phyloP scores from a whole-genome alignment of 345 rosid species.

The Noccaea caerulescens region DNA sequence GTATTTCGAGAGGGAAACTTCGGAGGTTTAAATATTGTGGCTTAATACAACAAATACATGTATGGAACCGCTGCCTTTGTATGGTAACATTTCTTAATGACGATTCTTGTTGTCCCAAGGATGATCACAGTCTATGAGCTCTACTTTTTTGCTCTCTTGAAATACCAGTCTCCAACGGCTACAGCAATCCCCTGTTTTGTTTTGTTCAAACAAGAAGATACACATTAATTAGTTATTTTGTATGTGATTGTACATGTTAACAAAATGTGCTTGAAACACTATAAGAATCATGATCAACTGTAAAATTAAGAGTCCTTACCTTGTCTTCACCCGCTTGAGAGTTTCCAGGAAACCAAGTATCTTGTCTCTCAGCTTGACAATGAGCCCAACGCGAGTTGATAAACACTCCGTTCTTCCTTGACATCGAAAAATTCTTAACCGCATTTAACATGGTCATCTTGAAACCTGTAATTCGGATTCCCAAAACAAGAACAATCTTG shows the following conservation, averaged over 20 bases:
- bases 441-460: slow-evolving; percentile 35
- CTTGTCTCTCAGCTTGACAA: slow-evolving; percentile 34
- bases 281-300: background rate
- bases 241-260: background rate
- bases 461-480: slow-evolving; percentile 29
- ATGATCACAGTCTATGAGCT: slow-evolving; percentile 63
- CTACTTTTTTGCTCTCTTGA: slow-evolving; percentile 53
- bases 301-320: slow-evolving; percentile 9
- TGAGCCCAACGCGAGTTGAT: slow-evolving; percentile 38
- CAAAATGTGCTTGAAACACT: background rate
- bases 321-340: slow-evolving; percentile 10
- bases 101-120: slow-evolving; percentile 55
- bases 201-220: slow-evolving; percentile 17
- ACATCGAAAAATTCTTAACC: slow-evolving; percentile 28
- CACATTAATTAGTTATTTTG: background rate
- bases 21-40: background rate
- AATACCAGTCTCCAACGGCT: slow-evolving; percentile 93
- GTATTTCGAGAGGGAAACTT: slow-evolving; percentile 9
- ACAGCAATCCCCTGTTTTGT: slow-evolving; percentile 69
- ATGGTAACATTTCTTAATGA: slow-evolving; percentile 8
- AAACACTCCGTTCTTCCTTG: slow-evolving; percentile 21
- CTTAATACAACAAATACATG: slow-evolving; percentile 9
- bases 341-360: slow-evolving; percentile 32
- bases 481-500: slow-evolving; percentile 11
- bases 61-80: background rate